Percentiles rank a stretch among this genome's conserved stretches.
phyloP scores from a whole-genome alignment of 2,329 filamentous ascomycete species.

The Lecanicillium sp. region DNA sequence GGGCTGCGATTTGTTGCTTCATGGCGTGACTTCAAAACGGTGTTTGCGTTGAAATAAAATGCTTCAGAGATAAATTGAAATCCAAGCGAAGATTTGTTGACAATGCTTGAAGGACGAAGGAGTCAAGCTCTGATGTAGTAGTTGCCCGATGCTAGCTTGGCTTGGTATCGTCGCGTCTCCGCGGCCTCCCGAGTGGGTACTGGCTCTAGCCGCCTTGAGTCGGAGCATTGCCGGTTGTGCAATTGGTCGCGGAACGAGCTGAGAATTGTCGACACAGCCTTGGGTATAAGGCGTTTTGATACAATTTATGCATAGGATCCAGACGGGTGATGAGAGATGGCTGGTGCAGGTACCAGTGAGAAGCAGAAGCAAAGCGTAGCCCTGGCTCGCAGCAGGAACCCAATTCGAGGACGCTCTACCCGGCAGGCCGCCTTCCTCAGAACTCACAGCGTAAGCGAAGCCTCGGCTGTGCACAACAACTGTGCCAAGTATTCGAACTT shows the following conservation, averaged over 20 bases:
- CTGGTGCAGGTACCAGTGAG: background rate
- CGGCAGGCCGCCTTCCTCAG: background rate
- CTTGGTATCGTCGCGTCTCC: conserved; percentile 1
- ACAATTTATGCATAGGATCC: no score
- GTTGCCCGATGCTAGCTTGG: background rate
- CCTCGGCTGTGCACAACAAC: background rate
- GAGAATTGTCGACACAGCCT: no score
- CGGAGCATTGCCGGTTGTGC: no score
- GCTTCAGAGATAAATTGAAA: background rate
- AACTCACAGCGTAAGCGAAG: background rate
- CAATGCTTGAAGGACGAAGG: background rate
- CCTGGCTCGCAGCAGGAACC: no score
- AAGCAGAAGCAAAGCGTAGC: no score
- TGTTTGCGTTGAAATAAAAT: background rate
- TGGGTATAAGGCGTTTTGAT: no score
- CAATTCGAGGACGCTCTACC: no score
- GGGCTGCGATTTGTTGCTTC: background rate
- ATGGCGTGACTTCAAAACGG: background rate
- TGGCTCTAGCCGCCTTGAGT: no score
- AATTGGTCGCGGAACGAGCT: no score
- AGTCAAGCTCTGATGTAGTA: background rate
- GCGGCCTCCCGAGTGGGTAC: conserved; percentile 3
- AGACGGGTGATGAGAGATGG: no score
- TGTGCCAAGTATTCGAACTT: no score
- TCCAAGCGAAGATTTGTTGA: background rate